Base-by-base conservation (phyloP, 371 early-diverging fungal genomes). In the Syncephalastrum contaminatum region DNA sequence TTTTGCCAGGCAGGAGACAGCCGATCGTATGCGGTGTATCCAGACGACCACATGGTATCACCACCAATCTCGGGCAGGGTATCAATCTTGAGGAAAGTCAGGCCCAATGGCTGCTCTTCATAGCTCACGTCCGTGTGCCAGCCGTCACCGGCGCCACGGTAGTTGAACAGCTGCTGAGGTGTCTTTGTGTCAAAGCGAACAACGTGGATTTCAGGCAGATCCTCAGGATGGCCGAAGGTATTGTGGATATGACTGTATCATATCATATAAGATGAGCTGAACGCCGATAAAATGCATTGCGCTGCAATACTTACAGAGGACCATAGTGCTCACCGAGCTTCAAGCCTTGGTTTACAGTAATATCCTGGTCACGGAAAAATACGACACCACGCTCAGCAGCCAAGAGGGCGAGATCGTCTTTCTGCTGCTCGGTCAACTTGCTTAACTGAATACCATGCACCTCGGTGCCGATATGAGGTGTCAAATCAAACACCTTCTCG, bases 381-480 rank as follows among this genome's bases (percentile, higher is more conserved):
- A 85, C 85, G 2, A 87, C 85, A 24, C 83, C 84, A 43, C 87
- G 80, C 51, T 81, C 73, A 21, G 85, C 75, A 44, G 78, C 75
- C n/a, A 84, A 62, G 14, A 80, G 66, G 12, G 83, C 84, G 18
- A 84, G 62, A 24, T 84, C 85, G 24, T 79, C 69, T 56, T 75
- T 61, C 51, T 83, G 85, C 48, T 81, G 75, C 10, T 82, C 82
- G 15, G 76, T 72, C 56, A 83, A 54, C 45, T 75, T 57, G 20
- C 67, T 55, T 27, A 83, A 64, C 48, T 79, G 82, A 43, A 86
- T 60, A n/a, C 86, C 82, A 41, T 80, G 82, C 30, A 88, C 58
- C 54, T 86, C 87, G n/a, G 89, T 87, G 48, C 89, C 89, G 55
- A 88, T 79, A 47, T 77, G 64, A 42, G 84, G 86, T 0, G 85